Conservation (phyloP, 441 rosid genomes). For the Populus hybrid region DNA sequence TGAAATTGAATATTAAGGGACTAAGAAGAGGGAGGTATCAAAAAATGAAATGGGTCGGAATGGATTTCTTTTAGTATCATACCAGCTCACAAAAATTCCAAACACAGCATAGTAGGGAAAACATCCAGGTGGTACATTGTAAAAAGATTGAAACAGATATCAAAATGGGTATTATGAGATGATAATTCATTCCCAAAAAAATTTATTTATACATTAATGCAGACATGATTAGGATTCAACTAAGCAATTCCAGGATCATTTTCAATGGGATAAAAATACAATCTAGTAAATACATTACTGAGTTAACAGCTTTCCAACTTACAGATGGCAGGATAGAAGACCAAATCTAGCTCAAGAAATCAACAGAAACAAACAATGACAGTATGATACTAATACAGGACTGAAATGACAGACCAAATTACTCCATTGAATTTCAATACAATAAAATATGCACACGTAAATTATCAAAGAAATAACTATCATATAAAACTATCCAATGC, state of each 20-base stretch:
- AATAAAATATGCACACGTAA: not conserved
- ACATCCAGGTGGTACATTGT: not conserved
- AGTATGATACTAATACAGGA: not conserved
- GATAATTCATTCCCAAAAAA: not conserved
- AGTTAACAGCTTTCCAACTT: too few species aligned
- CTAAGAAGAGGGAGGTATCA: not conserved
- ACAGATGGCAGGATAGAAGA: not conserved
- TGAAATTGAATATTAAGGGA: too few species aligned
- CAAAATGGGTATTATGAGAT: not conserved
- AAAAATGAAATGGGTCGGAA: not conserved
- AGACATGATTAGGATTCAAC: not conserved
- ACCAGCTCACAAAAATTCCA: not conserved
- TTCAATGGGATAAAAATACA: not conserved
- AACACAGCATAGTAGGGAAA: not conserved
- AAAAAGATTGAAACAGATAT: not conserved
- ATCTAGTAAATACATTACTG: not conserved
- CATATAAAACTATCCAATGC: not conserved
- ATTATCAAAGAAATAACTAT: not conserved
- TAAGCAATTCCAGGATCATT: not conserved
- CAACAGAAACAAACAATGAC: not conserved
- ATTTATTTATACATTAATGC: not conserved
- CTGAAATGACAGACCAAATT: not conserved
- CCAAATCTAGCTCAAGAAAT: not conserved
- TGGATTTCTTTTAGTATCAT: not conserved
- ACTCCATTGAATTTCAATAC: too few species aligned